Base-by-base conservation (phyloP, 2,329 filamentous ascomycete genomes). In the Penicillium olsonii region DNA sequence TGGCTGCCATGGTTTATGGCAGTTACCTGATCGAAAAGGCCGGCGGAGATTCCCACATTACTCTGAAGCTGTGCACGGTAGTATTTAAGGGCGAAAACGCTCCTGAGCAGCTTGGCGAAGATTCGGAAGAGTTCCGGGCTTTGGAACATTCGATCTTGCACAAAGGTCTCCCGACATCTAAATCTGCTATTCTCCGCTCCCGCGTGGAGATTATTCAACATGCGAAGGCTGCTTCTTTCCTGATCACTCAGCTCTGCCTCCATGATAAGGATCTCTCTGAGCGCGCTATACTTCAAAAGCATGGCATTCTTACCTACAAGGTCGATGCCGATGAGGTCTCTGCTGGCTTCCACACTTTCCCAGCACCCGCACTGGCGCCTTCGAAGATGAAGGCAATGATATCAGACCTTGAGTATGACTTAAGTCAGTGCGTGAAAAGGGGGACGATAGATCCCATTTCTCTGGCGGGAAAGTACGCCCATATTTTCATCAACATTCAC, bases 1-100 rank as follows among this genome's bases (percentile, higher is more conserved):
- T 54, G 31, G 8, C 33, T 11, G 3, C 6, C 14, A 51, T 54
- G 44, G 33, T 54, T 11, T 54, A 45, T 24, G 47, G 52, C 5
- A 48, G 41, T 2, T 51, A 54, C 17, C 42, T 54, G 43, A 54
- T 54, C 17, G 47, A 45, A 19, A 12, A 20, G 3, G 47, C 38
- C 1, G 41, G 52, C 9, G 31, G 5, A 3, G 15, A 18, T 3
- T 8, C 3, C 8, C 27, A 29, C 1, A 31, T 51, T 4, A 51
- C 44, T 5, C 20, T 19, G 4, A 48, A 54, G 17, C 41, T 54
- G 6, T 54, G 52, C 37, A 42, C 42, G 19, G 17, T n/a, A 37
- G 39, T 48, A n/a, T 51, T 54, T 9, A n/a, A n/a, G n/a, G n/a
- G n/a, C n/a, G n/a, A n/a, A n/a, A n/a, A n/a, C n/a, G n/a, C n/a